Base-by-base conservation (phyloP, 2,329 filamentous ascomycete species). In the Botrytis squamosa region DNA sequence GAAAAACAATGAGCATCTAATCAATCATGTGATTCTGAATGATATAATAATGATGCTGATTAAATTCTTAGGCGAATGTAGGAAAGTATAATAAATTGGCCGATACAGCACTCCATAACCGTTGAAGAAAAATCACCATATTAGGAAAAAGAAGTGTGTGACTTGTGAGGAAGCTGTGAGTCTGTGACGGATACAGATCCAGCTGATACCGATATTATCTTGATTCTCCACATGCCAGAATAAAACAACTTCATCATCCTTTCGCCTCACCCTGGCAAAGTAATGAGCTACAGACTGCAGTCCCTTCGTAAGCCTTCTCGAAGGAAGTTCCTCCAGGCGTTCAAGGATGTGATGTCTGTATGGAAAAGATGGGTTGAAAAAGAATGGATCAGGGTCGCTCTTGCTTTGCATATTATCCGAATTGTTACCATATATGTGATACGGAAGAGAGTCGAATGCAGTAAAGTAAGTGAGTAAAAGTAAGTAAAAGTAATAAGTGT, bases 61-160 rank as follows among this genome's bases (percentile, higher is more conserved):
- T 66, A 16, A 55, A 14, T 20, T 25, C 22, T 67, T 67, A 55
- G 65, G 65, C 65, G 65, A 68, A 68, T 55, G 65, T 68, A 68
- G 65, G 65, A 68, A 55, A 68, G 65, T 67, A 22, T n/a, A 67
- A 52, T 67, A 52, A 40, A 67, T 52, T 67, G 33, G 33, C 33
- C 49, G 52, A 57, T 33, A 33, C n/a, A 57, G 52, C 16, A 25
- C 29, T 49, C 42, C 38, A 42, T 42, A 63, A 64, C 62, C 62
- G n/a, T 64, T 64, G 38, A 22, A 44, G 38, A 16, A 38, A 42
- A 63, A 63, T n/a, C 8, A 25, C 36, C 38, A 40, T 29, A 55
- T 55, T 18, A 55, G 52, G n/a, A 29, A 18, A 55, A 55, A 29
- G 52, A 29, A 29, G n/a, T 18, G 49, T 57, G n/a, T 57, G n/a